Conservation (phyloP, 495 filamentous ascomycete genomes). For the Lichenothelia convexa region DNA sequence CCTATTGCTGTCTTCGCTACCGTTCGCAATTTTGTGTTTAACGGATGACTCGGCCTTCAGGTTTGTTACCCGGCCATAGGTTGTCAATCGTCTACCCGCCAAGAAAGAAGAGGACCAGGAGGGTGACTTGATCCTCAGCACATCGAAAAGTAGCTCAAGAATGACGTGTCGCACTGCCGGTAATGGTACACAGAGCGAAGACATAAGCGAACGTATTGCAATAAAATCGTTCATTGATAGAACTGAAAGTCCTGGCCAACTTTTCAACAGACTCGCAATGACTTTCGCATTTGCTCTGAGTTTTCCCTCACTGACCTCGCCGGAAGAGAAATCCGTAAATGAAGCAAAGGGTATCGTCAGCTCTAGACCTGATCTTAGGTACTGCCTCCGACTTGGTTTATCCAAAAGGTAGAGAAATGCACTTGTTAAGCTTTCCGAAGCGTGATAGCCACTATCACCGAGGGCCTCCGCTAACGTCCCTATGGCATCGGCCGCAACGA, state of each 20-base stretch:
- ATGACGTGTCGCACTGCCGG: constrained; percentile 43
- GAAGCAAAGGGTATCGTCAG: constrained; percentile 34
- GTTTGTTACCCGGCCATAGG: constrained; percentile 76
- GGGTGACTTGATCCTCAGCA: constrained; percentile 83
- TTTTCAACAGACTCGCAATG: constrained; percentile 70
- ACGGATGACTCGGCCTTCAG: constrained; percentile 42
- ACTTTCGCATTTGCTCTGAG: constrained; percentile 73
- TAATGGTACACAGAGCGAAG: constrained; percentile 56
- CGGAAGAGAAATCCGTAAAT: constrained; percentile 66
- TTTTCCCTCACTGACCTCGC: constrained; percentile 48
- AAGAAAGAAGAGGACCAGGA: constrained; percentile 94
- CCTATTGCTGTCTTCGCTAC: constrained; percentile 41
- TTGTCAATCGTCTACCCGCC: constrained; percentile 79
- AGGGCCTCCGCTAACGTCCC: constrained; percentile 67
- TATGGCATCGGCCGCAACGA: constrained; percentile 67
- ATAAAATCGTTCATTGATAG: constrained; percentile 72
- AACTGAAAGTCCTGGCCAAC: constrained; percentile 80
- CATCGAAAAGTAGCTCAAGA: constrained; percentile 75
- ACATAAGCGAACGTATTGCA: constrained; percentile 62
- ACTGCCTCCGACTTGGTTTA: constrained; percentile 58
- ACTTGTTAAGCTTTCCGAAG: constrained; percentile 65
- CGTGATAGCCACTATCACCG: constrained; percentile 76
- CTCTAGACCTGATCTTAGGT: constrained; percentile 60
- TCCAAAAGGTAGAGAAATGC: constrained; percentile 83
- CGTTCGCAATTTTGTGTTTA: constrained; percentile 21